Conservation (phyloP, 345 rosid species). For the Anastatica hierochuntica region DNA sequence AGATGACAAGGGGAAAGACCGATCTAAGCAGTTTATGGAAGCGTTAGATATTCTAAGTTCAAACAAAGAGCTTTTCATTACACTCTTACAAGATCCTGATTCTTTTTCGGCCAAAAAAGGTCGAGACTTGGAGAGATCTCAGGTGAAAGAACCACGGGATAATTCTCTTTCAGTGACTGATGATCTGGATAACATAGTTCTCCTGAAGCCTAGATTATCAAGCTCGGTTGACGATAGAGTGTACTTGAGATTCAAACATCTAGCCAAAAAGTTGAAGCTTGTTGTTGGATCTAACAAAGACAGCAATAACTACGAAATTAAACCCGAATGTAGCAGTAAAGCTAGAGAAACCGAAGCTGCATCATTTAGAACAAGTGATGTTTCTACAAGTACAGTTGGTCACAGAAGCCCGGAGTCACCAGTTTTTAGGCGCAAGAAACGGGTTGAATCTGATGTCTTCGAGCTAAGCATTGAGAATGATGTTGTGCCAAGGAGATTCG, state of each 20-base stretch:
- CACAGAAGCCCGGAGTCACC: conserved; percentile 24
- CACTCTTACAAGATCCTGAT: conserved; percentile 66
- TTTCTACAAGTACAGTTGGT: conserved; percentile 23
- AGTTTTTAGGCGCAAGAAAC: conserved; percentile 25
- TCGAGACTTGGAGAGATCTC: conserved; percentile 39
- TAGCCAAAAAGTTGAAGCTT: conserved; percentile 52
- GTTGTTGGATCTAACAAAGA: conserved; percentile 39
- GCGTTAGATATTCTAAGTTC: conserved; percentile 57
- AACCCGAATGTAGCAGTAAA: conserved; percentile 19
- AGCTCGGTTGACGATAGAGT: conserved; percentile 26
- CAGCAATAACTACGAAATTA: conserved; percentile 3
- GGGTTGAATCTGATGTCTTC: conserved; percentile 25
- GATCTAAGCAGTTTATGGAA: conserved; percentile 61
- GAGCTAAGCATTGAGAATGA: conserved; percentile 26
- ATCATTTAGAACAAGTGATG: conserved; percentile 12
- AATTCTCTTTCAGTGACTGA: conserved; percentile 3
- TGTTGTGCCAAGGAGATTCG: conserved; percentile 23
- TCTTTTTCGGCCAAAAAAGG: conserved; percentile 52
- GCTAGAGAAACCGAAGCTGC: conserved; percentile 18
- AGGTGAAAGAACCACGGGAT: conserved; percentile 16
- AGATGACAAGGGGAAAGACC: conserved; percentile 19
- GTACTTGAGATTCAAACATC: conserved; percentile 37
- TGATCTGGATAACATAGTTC: conserved; percentile 31
- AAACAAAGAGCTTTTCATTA: conserved; percentile 56
- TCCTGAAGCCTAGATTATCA: conserved; percentile 39